These are phyloP conservation scores for Penicillium canescens DNA, from an alignment of 495 filamentous ascomycete species.

Conservation along the genomic window DNA sequence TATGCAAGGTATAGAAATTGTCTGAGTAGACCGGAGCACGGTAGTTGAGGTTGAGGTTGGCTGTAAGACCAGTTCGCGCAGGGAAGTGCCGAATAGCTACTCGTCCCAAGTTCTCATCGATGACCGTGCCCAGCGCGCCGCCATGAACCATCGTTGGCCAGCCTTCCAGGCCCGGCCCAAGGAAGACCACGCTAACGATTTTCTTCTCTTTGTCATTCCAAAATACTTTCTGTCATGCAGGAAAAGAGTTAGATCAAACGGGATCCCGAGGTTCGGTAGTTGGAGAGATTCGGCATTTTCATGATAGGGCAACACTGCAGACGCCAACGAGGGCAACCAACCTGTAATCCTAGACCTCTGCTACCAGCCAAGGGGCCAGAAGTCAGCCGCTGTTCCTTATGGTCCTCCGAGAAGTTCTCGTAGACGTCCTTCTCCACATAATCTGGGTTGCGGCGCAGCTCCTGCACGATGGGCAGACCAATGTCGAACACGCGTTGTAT, in stretches of 20 bases:
- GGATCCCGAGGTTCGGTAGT: constrained; percentile 22
- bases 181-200: constrained; percentile 57
- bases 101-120: constrained; percentile 62
- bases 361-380: constrained; percentile 43
- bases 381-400: constrained; percentile 36
- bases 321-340: constrained; percentile 19
- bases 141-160: constrained; percentile 82
- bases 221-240: constrained; percentile 42
- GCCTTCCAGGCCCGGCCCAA: constrained; percentile 63
- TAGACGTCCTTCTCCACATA: constrained; percentile 60
- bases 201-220: constrained; percentile 50
- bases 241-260: constrained; percentile 24
- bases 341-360: constrained; percentile 44
- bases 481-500: constrained; percentile 32
- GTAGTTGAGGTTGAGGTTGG: constrained; percentile 66
- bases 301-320: neutral
- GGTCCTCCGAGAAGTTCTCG: constrained; percentile 41
- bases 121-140: constrained; percentile 66
- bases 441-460: constrained; percentile 51
- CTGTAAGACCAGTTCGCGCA: constrained; percentile 56
- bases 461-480: constrained; percentile 53
- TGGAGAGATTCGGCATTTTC: neutral
- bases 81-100: constrained; percentile 42
- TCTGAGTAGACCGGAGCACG: constrained; percentile 55
- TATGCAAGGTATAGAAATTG: constrained; percentile 64